These are phyloP conservation scores for Auricularia heimuer DNA, from an alignment of 768 basidiomycete species.

Conservation along the genomic window DNA sequence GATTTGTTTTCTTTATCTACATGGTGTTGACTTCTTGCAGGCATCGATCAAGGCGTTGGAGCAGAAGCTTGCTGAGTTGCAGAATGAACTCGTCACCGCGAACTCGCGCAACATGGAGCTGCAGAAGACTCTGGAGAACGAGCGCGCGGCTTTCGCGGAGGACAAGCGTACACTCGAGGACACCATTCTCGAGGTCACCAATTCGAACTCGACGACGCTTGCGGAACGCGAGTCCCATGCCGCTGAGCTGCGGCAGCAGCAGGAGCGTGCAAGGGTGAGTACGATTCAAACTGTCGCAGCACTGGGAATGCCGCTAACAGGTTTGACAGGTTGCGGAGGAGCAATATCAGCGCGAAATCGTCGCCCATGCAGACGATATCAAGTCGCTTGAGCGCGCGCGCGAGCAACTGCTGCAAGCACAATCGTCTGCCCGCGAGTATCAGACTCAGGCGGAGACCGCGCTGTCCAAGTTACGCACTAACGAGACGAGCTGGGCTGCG, in stretches of 20 bases:
- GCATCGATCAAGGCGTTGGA: not conserved
- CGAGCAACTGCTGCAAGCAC: conserved; percentile 45
- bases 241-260: conserved; percentile 52
- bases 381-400: conserved; percentile 58
- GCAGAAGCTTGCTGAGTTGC: conserved; percentile 24
- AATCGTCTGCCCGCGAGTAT: conserved; percentile 47
- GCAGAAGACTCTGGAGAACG: conserved; percentile 55
- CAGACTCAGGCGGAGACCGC: conserved; percentile 62
- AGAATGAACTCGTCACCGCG: conserved; percentile 46
- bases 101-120: conserved; percentile 45
- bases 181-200: conserved; percentile 70
- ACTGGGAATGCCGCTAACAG: not conserved
- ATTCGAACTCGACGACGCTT: conserved; percentile 53
- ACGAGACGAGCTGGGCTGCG: conserved; percentile 71
- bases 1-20: not conserved
- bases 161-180: conserved; percentile 80
- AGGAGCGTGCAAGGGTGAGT: conserved; percentile 58
- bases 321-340: conserved; percentile 57
- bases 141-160: conserved; percentile 58
- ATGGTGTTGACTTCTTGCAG: not conserved
- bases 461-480: conserved; percentile 55
- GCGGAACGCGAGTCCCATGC: conserved; percentile 37
- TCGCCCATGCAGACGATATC: conserved; percentile 79
- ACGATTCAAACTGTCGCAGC: not conserved
- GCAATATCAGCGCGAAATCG: conserved; percentile 69